phyloP scores from a whole-genome alignment of 257 asterid genomes.

The Lycium barbarum region DNA sequence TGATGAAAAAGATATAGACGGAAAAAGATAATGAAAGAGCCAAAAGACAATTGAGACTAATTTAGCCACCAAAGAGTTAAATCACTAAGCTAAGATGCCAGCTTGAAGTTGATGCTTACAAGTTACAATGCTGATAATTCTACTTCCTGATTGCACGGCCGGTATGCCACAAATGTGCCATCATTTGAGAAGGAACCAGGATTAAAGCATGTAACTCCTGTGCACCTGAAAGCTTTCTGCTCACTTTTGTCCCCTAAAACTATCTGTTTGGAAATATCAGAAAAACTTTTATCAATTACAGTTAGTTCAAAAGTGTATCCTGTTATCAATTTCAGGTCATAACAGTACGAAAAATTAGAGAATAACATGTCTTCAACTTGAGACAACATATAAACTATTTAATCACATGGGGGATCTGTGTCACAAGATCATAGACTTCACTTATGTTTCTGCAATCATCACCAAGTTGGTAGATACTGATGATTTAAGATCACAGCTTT shows the following conservation, averaged over 20 bases:
- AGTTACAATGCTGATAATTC: slow-evolving; percentile 78
- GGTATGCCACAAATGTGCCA: slow-evolving; percentile 75
- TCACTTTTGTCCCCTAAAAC: slow-evolving; percentile 92
- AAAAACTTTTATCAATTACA: background rate
- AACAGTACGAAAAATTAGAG: background rate
- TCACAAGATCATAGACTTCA: background rate
- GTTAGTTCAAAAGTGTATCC: background rate
- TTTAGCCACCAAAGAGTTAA: slow-evolving; percentile 18
- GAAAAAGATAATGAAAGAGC: background rate
- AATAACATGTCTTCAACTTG: background rate
- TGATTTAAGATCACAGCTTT: slow-evolving; percentile 13
- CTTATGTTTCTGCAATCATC: slow-evolving; percentile 15
- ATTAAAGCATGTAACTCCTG: slow-evolving; percentile 91
- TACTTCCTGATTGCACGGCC: slow-evolving; percentile 88
- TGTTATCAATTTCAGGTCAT: background rate
- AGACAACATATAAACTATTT: slow-evolving; percentile 7
- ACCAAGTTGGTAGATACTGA: background rate
- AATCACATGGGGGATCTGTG: background rate
- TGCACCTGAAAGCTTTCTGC: slow-evolving; percentile 78
- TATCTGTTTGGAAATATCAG: slow-evolving; percentile 57
- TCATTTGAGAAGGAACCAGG: slow-evolving; percentile 95
- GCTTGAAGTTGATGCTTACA: slow-evolving; percentile 44
- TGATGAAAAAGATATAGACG: background rate
- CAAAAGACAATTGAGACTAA: background rate
- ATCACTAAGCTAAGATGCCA: slow-evolving; percentile 12